These are phyloP conservation scores for Aureobasidium mangrovei DNA, from an alignment of 2,329 filamentous ascomycete species.

Conservation along the genomic window DNA sequence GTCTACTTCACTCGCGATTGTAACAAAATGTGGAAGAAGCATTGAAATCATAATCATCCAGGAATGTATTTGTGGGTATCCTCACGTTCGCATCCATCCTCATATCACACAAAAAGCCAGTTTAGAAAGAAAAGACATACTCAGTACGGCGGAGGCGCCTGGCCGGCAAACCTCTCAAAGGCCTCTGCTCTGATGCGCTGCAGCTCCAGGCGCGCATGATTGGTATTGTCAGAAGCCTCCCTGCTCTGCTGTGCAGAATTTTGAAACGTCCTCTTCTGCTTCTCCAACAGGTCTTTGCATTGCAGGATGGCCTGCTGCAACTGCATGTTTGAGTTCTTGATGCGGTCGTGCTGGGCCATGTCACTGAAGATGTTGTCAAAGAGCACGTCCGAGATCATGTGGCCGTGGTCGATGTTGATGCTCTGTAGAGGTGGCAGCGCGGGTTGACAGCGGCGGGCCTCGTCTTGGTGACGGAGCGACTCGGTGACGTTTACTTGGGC, in stretches of 20 bases:
- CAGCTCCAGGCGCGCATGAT: slow-evolving; percentile 18
- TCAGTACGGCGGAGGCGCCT: neutral
- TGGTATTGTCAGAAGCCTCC: slow-evolving; percentile 13
- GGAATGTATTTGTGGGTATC: no score
- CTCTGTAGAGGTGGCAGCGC: slow-evolving; percentile 17
- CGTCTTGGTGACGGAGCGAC: slow-evolving; percentile 25
- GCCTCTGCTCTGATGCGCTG: slow-evolving; percentile 25
- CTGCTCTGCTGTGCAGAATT: neutral
- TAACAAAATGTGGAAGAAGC: no score
- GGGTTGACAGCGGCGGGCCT: slow-evolving; percentile 20
- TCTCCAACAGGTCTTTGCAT: neutral
- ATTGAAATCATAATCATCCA: no score
- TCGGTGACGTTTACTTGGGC: slow-evolving; percentile 39
- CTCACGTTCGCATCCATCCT: no score
- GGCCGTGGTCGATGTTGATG: slow-evolving; percentile 24
- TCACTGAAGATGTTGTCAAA: slow-evolving; percentile 27
- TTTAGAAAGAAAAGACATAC: no score
- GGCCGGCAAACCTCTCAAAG: slow-evolving; percentile 20
- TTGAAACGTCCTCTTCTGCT: neutral
- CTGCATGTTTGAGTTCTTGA: slow-evolving; percentile 20
- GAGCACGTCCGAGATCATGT: slow-evolving; percentile 23
- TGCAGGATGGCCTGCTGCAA: slow-evolving; percentile 14
- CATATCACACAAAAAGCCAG: no score
- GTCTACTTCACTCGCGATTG: no score
- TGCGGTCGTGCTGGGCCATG: slow-evolving; percentile 23